Evolutionary conservation across 2,329 filamentous ascomycete species (phyloP).

Genomic region (Calonectria multiphialidica): DNA sequence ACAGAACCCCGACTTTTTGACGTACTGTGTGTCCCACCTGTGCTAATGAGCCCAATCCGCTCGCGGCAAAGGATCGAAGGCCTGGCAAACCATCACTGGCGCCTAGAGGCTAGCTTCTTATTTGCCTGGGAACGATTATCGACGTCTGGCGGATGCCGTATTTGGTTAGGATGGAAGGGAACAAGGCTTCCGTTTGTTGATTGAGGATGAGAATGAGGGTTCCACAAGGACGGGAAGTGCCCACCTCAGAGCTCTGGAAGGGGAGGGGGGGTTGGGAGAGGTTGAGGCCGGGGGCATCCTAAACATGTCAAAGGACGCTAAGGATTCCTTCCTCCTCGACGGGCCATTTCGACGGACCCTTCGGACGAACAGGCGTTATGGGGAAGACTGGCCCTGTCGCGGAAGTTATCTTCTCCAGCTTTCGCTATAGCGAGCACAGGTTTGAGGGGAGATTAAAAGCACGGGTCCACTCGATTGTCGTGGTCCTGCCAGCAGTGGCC

Average conservation of each 20-base stretch:
- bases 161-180: not conserved
- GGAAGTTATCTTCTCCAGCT: not conserved
- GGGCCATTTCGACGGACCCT: not conserved
- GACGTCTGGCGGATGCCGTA: not conserved
- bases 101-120: not conserved
- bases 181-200: not conserved
- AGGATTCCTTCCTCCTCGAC: not conserved
- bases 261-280: not conserved
- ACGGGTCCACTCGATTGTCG: not conserved
- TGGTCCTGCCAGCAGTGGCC: not conserved
- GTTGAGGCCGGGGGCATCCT: not conserved
- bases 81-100: not conserved
- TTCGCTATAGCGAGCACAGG: not conserved
- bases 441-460: not conserved
- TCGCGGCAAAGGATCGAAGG: slow-evolving; percentile 1
- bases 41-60: not conserved
- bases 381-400: not conserved
- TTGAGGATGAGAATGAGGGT: slow-evolving; percentile 5
- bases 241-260: not conserved
- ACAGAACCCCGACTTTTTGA: not conserved
- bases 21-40: slow-evolving; percentile 2
- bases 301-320: not conserved
- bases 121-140: slow-evolving; percentile 3
- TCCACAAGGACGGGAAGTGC: slow-evolving; percentile 14
- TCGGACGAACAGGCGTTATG: not conserved